Base-by-base conservation (phyloP, 768 basidiomycete species). In the Lactarius hengduanensis region DNA sequence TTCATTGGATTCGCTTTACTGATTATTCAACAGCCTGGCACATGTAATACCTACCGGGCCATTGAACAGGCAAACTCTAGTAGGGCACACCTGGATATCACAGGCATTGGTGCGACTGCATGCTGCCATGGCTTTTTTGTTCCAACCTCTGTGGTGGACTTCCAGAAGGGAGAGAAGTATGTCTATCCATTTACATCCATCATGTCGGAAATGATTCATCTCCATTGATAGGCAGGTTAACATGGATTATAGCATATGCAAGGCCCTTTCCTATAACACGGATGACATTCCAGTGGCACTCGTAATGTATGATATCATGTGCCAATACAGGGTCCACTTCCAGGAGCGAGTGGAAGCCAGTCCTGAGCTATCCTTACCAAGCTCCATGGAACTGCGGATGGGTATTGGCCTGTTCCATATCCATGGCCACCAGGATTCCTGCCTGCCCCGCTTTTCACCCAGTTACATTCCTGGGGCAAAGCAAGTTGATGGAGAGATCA, bases 401-500 rank as follows among this genome's bases (percentile, higher is more conserved):
- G 73, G 62, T 0, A 70, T 78, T 13, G 74, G 77, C 0, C 66
- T 72, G 11, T 78, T 76, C 18, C 77, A 78, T 57, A 45, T 28
- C 28, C 28, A 28, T 28, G 28, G 28, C 28, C 28, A 28, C 28
- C 28, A 28, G 28, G 28, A 28, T 78, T 43, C 41, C 1, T 43
- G 41, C 6, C 8, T 43, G 41, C 36, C 72, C 3, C 55, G 73
- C 0, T 80, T 62, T 59, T 70, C 72, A 2, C 70, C 72, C 0
- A 70, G 67, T 18, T 78, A 73, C 32, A 72, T 80, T 11, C 54
- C 47, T 2, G 77, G 78, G 0, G 70, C 68, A 0, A 74, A 76
- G 0, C 68, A 75, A 9, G 54, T 77, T 0, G 75, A 77, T 55
- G 76, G 77, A 0, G 75, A 79, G 50, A 77, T 79, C 3, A 34